phyloP scores from a whole-genome alignment of 2,329 filamentous ascomycete species.

The Aspergillus carbonarius region DNA sequence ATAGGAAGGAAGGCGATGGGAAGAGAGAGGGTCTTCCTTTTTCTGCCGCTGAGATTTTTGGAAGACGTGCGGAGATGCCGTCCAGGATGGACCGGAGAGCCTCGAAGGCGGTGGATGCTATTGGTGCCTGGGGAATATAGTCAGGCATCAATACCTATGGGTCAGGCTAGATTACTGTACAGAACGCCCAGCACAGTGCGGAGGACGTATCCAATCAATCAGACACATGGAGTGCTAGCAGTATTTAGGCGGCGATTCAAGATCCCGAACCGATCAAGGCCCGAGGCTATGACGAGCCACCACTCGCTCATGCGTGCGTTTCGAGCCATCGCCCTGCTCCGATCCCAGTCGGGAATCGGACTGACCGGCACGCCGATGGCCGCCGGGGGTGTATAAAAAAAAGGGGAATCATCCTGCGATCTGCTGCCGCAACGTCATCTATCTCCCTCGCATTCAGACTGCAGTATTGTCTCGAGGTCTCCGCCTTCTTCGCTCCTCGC shows the following conservation, averaged over 20 bases:
- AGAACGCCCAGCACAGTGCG: background rate
- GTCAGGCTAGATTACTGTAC: background rate
- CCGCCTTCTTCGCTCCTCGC: background rate
- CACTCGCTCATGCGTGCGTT: background rate
- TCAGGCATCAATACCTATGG: background rate
- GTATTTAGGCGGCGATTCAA: background rate
- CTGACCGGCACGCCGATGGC: constrained; percentile 10
- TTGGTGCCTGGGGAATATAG: background rate
- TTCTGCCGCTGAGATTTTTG: constrained; percentile 15
- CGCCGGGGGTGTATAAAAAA: constrained; percentile 1
- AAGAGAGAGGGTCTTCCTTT: background rate
- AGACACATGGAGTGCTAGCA: background rate
- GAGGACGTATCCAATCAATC: background rate
- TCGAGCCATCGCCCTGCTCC: background rate
- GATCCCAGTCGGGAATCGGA: constrained; percentile 1
- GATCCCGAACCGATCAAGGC: background rate
- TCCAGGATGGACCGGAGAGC: background rate
- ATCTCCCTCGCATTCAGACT: background rate
- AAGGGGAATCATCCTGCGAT: background rate
- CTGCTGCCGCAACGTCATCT: constrained; percentile 12
- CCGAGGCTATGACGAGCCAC: background rate
- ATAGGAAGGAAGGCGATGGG: background rate
- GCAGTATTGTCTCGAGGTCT: background rate
- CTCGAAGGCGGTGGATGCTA: constrained; percentile 11
- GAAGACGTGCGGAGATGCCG: constrained; percentile 1